A percentile compares a stretch with the other conserved stretches of the same genome.
phyloP scores from a whole-genome alignment of 495 filamentous ascomycete species.

The Penicillium turbatum region DNA sequence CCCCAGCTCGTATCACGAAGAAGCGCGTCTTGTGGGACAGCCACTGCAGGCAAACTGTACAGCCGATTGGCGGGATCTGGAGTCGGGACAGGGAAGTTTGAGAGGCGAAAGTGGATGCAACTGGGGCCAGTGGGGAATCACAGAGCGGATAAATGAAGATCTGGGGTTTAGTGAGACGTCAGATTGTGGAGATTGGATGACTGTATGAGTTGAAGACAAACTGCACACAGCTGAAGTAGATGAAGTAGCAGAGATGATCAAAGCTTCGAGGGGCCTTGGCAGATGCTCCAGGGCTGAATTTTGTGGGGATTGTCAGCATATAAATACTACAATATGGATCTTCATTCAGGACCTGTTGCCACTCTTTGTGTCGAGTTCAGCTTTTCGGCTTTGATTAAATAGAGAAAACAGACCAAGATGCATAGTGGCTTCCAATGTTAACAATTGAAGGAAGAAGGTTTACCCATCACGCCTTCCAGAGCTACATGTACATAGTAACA shows the following conservation, averaged over 20 bases:
- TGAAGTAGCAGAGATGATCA: neutral
- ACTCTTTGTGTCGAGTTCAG: neutral
- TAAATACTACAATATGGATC: neutral
- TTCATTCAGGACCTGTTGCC: neutral
- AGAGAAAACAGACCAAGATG: no score
- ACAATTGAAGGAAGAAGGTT: no score
- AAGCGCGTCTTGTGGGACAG: conserved; percentile 10
- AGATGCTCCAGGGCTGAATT: neutral
- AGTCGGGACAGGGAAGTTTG: neutral
- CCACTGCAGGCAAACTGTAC: conserved; percentile 11
- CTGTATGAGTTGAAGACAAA: neutral
- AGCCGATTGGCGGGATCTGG: conserved; percentile 7
- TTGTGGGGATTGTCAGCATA: neutral
- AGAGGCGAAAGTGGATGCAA: neutral
- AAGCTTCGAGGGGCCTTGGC: conserved; percentile 9
- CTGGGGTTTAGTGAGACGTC: conserved; percentile 6
- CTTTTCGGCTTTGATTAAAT: no score
- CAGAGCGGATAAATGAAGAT: neutral
- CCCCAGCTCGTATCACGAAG: conserved; percentile 17
- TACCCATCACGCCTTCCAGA: no score
- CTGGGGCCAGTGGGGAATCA: conserved; percentile 4
- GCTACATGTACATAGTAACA: no score
- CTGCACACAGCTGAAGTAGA: no score
- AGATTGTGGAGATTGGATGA: neutral
- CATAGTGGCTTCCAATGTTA: no score